A percentile compares a stretch with the other conserved stretches of the same genome.
Evolutionary conservation across 208 protist genomes (phyloP).

Genomic region (Trypanosoma theileri): DNA sequence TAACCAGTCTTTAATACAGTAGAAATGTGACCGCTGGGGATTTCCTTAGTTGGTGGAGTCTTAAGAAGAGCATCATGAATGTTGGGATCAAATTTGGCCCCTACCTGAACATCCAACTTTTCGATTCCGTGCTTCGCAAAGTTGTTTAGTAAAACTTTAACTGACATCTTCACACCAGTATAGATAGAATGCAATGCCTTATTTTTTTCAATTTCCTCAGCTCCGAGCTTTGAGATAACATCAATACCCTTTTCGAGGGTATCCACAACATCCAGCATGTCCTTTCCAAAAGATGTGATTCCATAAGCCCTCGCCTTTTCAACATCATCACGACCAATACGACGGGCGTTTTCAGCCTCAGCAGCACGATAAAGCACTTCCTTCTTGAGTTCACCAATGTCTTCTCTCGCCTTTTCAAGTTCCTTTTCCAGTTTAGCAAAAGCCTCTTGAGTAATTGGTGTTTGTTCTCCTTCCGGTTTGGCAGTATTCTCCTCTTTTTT

Average conservation of each 20-base stretch:
- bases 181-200: slow-evolving; percentile 65
- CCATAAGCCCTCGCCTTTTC: slow-evolving; percentile 89
- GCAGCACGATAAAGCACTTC: slow-evolving; percentile 83
- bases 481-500: slow-evolving; percentile 27
- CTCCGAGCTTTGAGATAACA: slow-evolving; percentile 49
- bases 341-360: slow-evolving; percentile 88
- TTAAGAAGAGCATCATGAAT: slow-evolving; percentile 90
- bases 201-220: slow-evolving; percentile 51
- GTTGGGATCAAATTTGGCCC: slow-evolving; percentile 86
- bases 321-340: slow-evolving; percentile 87
- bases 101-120: slow-evolving; percentile 72
- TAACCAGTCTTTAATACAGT: slow-evolving; percentile 91
- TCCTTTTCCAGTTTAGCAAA: slow-evolving; percentile 61
- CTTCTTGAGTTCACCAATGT: slow-evolving; percentile 77
- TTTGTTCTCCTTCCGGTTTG: slow-evolving; percentile 32
- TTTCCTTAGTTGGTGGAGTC: slow-evolving; percentile 51
- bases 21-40: slow-evolving; percentile 59
- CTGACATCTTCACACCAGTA: slow-evolving; percentile 86
- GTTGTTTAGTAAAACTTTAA: slow-evolving; percentile 84
- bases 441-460: slow-evolving; percentile 19
- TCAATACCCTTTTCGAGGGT: slow-evolving; percentile 90
- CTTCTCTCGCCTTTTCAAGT: slow-evolving; percentile 56
- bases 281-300: slow-evolving; percentile 88
- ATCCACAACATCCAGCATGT: slow-evolving; percentile 92
- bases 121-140: slow-evolving; percentile 86